Percentiles rank a stretch among this genome's conserved stretches.
Conservation (phyloP, 306 rosid genomes). For the Acacia melanoxylon region DNA sequence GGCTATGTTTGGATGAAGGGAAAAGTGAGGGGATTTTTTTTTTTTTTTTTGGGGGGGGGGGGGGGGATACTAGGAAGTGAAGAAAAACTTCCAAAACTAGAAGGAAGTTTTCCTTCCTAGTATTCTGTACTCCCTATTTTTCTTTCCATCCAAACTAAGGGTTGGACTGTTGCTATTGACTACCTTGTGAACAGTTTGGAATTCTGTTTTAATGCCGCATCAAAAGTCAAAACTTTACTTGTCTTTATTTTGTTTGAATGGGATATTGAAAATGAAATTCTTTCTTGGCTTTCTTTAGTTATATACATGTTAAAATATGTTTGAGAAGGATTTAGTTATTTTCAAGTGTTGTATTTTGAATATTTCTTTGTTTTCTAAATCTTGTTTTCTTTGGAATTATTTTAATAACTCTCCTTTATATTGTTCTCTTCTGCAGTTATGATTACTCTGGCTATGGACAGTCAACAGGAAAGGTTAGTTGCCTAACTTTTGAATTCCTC, state of each 20-base stretch:
- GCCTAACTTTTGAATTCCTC: constrained; percentile 16
- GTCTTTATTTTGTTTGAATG: constrained; percentile 15
- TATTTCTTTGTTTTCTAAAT: constrained; percentile 5
- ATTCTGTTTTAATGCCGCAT: background rate
- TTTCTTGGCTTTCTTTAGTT: background rate
- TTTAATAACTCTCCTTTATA: constrained; percentile 24
- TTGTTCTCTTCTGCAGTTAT: constrained; percentile 53
- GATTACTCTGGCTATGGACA: constrained; percentile 98
- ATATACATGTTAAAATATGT: constrained; percentile 7
- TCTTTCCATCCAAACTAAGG: too few species aligned
- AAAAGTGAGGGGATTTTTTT: too few species aligned
- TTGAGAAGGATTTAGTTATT: background rate
- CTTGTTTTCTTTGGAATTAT: background rate
- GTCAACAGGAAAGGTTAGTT: constrained; percentile 91
- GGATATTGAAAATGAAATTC: background rate
- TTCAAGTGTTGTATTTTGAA: constrained; percentile 4
- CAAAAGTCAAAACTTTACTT: background rate
- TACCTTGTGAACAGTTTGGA: background rate
- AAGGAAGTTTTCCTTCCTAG: too few species aligned
- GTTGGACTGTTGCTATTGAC: background rate
- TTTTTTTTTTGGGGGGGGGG: too few species aligned
- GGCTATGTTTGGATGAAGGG: too few species aligned
- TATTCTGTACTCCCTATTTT: too few species aligned
- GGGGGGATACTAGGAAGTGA: too few species aligned
- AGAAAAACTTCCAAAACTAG: too few species aligned